Base-by-base conservation (phyloP, 306 rosid genomes). In the Biancaea sappan region DNA sequence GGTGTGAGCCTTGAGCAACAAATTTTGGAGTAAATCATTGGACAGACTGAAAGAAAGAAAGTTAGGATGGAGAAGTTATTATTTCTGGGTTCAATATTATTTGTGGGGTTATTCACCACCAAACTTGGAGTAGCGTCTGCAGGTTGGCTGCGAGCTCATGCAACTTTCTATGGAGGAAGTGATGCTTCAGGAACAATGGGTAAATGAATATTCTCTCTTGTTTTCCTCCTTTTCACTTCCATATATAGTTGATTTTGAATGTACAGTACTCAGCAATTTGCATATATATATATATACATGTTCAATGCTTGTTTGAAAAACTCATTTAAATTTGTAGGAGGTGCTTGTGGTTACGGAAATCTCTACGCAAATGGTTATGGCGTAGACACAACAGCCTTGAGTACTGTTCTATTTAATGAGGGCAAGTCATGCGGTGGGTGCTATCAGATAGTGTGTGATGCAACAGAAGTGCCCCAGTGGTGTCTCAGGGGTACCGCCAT, bases 331-430 rank as follows among this genome's bases (percentile, higher is more conserved):
- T 51, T 43, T 61, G 69, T 63, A 89, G 93, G 88, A 32, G 93
- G 96, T 1, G 91, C 96, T n/a, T 90, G 91, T 80, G 96, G 96
- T 1, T 88, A 90, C 61, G 92, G 87, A 21, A 73, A 86, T 57
- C 80, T 84, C 7, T 34, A 73, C 70, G 77, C 53, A 0, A 81
- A 81, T 58, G 91, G 85, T 40, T 86, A 90, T 79, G 93, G 93
- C 40, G 57, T 15, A 14, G 76, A 77, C 46, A 88, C 96, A 16
- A 81, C 91, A 51, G 96, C 96, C 0, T 82, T 90, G 76, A 90
- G 91, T 58, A 71, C 85, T 11, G 82, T 79, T 52, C 79, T 90
- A 81, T 90, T 71, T 16, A 8, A 58, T 29, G 65, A 58, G 5
- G 41, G 65, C 22, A 29, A 29, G 41, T 28, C 65, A 28, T 58